Percentiles rank a stretch among this genome's conserved stretches.
Evolutionary conservation across 2,329 filamentous ascomycete species (phyloP).

Genomic region (Colletotrichum paranaense): DNA sequence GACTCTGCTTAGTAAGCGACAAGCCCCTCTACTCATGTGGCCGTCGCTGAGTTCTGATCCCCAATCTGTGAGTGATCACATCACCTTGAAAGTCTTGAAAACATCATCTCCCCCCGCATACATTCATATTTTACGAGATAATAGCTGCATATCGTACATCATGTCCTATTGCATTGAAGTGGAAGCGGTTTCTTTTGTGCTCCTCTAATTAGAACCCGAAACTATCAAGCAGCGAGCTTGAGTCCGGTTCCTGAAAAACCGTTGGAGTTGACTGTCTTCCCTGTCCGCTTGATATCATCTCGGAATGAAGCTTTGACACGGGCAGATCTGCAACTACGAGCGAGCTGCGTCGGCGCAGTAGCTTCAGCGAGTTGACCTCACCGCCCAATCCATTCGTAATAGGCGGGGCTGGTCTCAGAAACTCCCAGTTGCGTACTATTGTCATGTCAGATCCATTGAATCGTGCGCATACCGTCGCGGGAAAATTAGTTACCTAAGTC

Average conservation of each 20-base stretch:
- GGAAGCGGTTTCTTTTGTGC: background rate
- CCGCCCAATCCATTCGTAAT: constrained; percentile 52
- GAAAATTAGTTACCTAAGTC: constrained; percentile 75
- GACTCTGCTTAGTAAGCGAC: background rate
- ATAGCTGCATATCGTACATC: background rate
- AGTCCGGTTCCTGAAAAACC: constrained; percentile 92
- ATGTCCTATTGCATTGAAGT: background rate
- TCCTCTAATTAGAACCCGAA: constrained; percentile 79
- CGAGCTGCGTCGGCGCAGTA: constrained; percentile 78
- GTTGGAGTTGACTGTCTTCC: constrained; percentile 72
- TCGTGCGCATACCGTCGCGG: background rate
- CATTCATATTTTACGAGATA: background rate
- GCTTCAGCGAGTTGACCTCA: constrained; percentile 72
- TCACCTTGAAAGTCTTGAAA: background rate
- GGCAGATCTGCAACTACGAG: constrained; percentile 83
- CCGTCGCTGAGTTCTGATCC: background rate
- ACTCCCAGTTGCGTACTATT: constrained; percentile 83
- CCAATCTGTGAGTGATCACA: background rate
- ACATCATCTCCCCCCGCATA: background rate
- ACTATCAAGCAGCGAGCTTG: constrained; percentile 86
- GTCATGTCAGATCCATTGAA: constrained; percentile 32
- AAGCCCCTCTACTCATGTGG: too few species aligned
- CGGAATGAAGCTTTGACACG: constrained; percentile 51
- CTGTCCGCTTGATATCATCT: constrained; percentile 55
- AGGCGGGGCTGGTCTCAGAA: constrained; percentile 63